These are phyloP conservation scores for Hypocreales sp. DNA, from an alignment of 2,329 filamentous ascomycete genomes.

Conservation along the genomic window DNA sequence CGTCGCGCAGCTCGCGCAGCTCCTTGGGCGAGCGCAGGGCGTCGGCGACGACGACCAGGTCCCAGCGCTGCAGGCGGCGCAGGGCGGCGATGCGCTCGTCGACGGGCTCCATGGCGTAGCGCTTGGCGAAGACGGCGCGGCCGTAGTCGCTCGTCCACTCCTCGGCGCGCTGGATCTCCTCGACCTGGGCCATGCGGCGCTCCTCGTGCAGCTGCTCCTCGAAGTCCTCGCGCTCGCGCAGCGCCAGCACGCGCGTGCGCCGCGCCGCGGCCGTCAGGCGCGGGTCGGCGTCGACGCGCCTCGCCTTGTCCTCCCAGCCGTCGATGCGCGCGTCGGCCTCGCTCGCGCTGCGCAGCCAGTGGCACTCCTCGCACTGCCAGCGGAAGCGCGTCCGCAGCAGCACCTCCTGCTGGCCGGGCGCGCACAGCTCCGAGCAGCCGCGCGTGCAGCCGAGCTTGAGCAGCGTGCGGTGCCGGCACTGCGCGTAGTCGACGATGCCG, in stretches of 20 bases:
- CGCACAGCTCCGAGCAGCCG: conserved; percentile 10
- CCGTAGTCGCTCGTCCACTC: conserved; percentile 14
- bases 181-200: conserved; percentile 4
- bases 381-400: conserved; percentile 10
- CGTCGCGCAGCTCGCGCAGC: conserved; percentile 3
- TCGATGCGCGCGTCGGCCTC: conserved; percentile 3
- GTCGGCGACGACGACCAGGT: conserved; percentile 9
- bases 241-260: neutral
- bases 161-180: conserved; percentile 11
- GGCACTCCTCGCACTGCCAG: conserved; percentile 14
- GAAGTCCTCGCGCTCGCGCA: conserved; percentile 1
- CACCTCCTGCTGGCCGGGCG: conserved; percentile 4
- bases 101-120: conserved; percentile 1
- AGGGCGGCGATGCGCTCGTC: conserved; percentile 5
- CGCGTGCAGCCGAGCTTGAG: conserved; percentile 13
- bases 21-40: conserved; percentile 4
- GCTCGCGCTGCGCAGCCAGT: conserved; percentile 1
- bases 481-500: conserved; percentile 9
- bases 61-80: conserved; percentile 6
- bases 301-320: conserved; percentile 3
- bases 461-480: conserved; percentile 11
- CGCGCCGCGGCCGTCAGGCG: neutral
- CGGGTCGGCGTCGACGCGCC: neutral
- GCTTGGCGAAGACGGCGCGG: conserved; percentile 7
- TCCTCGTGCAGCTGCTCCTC: conserved; percentile 4